Evolutionary conservation across 2,329 filamentous ascomycete genomes (phyloP), one percentile per base, ranked within the genome.

Genomic region (Elsinoe arachidis): DNA sequence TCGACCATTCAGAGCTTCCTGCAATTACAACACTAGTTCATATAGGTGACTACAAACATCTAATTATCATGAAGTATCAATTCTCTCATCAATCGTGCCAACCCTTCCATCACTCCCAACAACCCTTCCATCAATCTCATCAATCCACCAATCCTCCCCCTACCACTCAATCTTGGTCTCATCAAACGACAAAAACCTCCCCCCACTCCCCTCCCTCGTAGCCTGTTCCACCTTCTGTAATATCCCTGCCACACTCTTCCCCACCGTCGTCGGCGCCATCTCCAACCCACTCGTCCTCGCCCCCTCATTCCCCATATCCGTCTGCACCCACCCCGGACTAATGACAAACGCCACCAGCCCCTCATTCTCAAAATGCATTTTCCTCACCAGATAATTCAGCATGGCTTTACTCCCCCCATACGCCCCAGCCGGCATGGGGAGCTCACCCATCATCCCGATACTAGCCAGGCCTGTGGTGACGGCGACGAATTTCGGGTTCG

Each of bases 351-450:
- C 53, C 15, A 53, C 38, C 17, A 65, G 37, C 39, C 41, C 23
- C n/a, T 55, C 51, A 33, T 71, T 61, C 60, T 75, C 73, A 43
- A 70, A 67, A 63, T 73, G 66, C 5, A 74, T 60, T 57, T 72
- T 73, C 30, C 65, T 61, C 9, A 68, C 65, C 54, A 73, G 62
- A 49, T 62, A 74, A 58, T 75, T 73, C 26, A 69, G 61, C 62
- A 63, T 68, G 0, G 69, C 65, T 63, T 80, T 80, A 53, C 70
- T 70, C 1, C 73, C 62, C 0, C 73, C 77, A 59, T 81, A 80
- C 0, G 70, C 68, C 0, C 71, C 67, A n/a, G 63, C 68, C 2
- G 26, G 26, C 26, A 30, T 30, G 0, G 70, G 68, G 1, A 72
- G 52, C 7, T 57, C 55, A 10, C 34, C 55, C 46, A n/a, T n/a